These are phyloP conservation scores for Trichoderma asperelloides DNA, from an alignment of 495 filamentous ascomycete genomes.

Conservation along the genomic window DNA sequence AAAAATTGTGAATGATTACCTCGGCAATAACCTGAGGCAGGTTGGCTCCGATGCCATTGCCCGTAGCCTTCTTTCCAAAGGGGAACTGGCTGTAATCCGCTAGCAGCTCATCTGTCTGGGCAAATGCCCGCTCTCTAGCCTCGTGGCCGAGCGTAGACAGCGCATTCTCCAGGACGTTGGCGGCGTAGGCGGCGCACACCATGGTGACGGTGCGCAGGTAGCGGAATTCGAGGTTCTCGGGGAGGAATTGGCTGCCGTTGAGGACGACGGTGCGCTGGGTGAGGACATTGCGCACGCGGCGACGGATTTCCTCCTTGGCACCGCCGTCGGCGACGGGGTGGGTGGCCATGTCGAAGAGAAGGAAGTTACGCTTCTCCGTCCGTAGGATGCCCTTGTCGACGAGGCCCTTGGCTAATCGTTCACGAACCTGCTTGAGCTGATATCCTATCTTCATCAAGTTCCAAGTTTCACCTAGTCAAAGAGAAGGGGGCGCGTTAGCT, in stretches of 20 bases:
- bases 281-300: constrained; percentile 83
- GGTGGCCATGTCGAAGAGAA: constrained; percentile 99
- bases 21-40: constrained; percentile 80
- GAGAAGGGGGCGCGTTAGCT: background rate
- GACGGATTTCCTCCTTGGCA: constrained; percentile 93
- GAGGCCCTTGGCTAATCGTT: constrained; percentile 93
- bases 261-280: constrained; percentile 91
- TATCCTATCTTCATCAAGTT: constrained; percentile 99
- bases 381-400: constrained; percentile 98
- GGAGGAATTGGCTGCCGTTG: constrained; percentile 71
- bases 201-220: constrained; percentile 86
- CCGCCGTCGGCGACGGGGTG: constrained; percentile 96
- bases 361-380: constrained; percentile 97
- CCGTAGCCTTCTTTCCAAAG: constrained; percentile 71
- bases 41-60: constrained; percentile 84
- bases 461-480: constrained; percentile 82
- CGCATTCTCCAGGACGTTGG: constrained; percentile 97
- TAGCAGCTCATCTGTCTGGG: constrained; percentile 91
- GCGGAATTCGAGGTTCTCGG: constrained; percentile 87
- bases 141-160: constrained; percentile 88
- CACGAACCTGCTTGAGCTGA: constrained; percentile 97
- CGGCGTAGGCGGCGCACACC: constrained; percentile 97
- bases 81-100: constrained; percentile 96
- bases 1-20: constrained; percentile 22
- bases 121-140: constrained; percentile 84